These are phyloP conservation scores for Claviceps pusilla DNA, from an alignment of 2,329 filamentous ascomycete species.

Conservation along the genomic window DNA sequence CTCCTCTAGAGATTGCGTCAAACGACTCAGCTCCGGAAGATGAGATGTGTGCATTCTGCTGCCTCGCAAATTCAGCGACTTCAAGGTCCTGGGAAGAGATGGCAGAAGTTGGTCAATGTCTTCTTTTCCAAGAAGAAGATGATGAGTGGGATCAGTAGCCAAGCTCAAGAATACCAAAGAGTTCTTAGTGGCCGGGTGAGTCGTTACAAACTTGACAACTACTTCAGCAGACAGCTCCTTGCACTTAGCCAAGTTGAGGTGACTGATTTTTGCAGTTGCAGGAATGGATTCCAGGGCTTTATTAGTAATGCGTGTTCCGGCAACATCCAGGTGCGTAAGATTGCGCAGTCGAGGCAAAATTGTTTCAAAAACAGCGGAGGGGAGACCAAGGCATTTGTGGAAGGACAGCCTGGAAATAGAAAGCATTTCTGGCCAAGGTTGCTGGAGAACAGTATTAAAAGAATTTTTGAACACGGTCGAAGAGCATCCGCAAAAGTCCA, in stretches of 20 bases:
- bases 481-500: constrained; percentile 68
- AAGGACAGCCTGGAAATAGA: constrained; percentile 54
- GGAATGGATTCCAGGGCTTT: constrained; percentile 56
- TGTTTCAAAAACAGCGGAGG: constrained; percentile 49
- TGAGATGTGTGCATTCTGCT: constrained; percentile 53
- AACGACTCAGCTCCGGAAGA: constrained; percentile 44
- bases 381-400: constrained; percentile 62
- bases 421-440: constrained; percentile 38
- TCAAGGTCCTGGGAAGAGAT: constrained; percentile 48
- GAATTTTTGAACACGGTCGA: constrained; percentile 50
- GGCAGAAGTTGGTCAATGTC: constrained; percentile 53
- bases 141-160: constrained; percentile 54
- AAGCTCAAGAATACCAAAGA: constrained; percentile 58
- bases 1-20: constrained; percentile 60
- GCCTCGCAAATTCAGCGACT: constrained; percentile 62
- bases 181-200: constrained; percentile 52
- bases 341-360: constrained; percentile 55
- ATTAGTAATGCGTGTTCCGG: constrained; percentile 62
- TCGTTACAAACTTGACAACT: constrained; percentile 55
- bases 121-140: constrained; percentile 52
- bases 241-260: constrained; percentile 67
- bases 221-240: constrained; percentile 49
- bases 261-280: constrained; percentile 54
- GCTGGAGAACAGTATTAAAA: constrained; percentile 42
- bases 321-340: constrained; percentile 66